These are phyloP conservation scores for Stylosanthes scabra DNA, from an alignment of 331 rosid species.

Conservation along the genomic window DNA sequence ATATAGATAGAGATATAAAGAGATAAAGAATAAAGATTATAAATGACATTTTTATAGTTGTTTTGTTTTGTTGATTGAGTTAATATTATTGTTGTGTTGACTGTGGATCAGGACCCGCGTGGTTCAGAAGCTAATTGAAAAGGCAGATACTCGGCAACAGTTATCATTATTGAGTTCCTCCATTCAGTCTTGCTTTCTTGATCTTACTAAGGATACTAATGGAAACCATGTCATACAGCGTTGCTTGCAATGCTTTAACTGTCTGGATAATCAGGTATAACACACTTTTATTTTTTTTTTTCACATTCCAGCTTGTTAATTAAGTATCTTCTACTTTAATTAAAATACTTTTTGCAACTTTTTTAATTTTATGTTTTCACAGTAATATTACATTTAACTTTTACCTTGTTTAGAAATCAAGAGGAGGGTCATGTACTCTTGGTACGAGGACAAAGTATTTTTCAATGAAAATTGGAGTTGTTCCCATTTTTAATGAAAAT, in stretches of 20 bases:
- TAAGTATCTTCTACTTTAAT: neutral
- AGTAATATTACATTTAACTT: too few species aligned
- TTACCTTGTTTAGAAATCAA: too few species aligned
- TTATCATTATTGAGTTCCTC: conserved; percentile 57
- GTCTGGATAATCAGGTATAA: conserved; percentile 63
- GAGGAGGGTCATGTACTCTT: neutral
- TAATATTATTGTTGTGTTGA: too few species aligned
- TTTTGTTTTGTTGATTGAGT: too few species aligned
- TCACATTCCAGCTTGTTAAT: neutral
- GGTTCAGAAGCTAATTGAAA: conserved; percentile 77
- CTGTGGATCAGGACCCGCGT: conserved; percentile 65
- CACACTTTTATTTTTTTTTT: neutral
- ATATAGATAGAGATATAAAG: too few species aligned
- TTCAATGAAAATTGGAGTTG: too few species aligned
- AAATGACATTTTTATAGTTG: too few species aligned
- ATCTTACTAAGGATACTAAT: conserved; percentile 68
- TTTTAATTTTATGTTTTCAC: too few species aligned
- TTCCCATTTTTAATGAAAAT: too few species aligned
- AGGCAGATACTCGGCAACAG: conserved; percentile 44
- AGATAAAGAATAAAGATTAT: too few species aligned
- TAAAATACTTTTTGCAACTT: too few species aligned
- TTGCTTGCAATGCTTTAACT: conserved; percentile 67
- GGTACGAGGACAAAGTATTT: neutral
- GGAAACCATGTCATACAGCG: conserved; percentile 77
- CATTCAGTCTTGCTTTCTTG: conserved; percentile 70